Percentiles rank a stretch among this genome's conserved stretches.
Evolutionary conservation across 1,284 basidiomycete genomes (phyloP).

Genomic region (Ceratobasidium sp.): DNA sequence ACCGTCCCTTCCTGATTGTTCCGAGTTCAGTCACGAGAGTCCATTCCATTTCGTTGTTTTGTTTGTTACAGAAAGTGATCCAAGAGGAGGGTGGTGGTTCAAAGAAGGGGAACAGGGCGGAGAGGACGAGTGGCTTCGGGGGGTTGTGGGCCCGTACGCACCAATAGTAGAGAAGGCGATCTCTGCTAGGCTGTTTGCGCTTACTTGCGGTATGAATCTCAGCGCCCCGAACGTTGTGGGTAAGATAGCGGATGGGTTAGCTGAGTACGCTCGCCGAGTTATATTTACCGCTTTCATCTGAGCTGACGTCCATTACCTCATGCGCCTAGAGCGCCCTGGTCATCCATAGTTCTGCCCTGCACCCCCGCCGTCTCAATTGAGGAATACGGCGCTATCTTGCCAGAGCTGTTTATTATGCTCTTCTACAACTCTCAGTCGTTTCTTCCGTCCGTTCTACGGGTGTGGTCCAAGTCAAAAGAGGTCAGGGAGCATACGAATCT

Average conservation of each 20-base stretch:
- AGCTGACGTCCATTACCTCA: no score
- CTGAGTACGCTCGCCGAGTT: no score
- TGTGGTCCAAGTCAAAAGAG: background rate
- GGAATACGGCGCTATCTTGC: slow-evolving; percentile 1
- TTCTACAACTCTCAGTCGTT: background rate
- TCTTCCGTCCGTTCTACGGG: background rate
- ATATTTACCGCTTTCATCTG: no score
- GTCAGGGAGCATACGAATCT: slow-evolving; percentile 6
- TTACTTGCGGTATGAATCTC: slow-evolving; percentile 6
- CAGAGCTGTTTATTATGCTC: background rate
- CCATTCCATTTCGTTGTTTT: background rate
- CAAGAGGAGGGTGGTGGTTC: background rate
- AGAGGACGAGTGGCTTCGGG: background rate
- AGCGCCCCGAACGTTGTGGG: background rate
- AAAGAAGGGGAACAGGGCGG: background rate
- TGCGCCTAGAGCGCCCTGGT: background rate
- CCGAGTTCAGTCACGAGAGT: background rate
- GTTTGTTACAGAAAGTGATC: background rate
- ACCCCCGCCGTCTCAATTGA: background rate
- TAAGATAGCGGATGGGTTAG: background rate
- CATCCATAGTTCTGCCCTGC: background rate
- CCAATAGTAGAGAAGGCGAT: background rate
- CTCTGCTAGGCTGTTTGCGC: background rate
- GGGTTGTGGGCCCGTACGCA: background rate
- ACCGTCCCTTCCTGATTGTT: no score